Percentiles rank a stretch among this genome's conserved stretches.
These are phyloP conservation scores for Vigna radiata DNA, from an alignment of 306 rosid genomes.

Conservation along the genomic window DNA sequence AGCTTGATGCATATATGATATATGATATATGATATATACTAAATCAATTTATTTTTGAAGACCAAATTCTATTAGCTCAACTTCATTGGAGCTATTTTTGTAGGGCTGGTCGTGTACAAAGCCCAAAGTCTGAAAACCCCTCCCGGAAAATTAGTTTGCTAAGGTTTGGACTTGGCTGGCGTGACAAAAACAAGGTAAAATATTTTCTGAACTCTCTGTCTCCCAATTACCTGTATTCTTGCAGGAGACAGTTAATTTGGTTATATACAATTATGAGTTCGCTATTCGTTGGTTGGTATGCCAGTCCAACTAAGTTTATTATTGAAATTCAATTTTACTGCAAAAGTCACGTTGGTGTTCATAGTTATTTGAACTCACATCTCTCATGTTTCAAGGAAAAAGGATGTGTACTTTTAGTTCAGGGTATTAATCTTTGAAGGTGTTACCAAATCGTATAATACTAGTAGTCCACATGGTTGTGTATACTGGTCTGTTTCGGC, in stretches of 20 bases:
- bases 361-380: no score
- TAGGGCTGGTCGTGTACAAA: constrained; percentile 55
- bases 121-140: constrained; percentile 52
- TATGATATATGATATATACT: neutral
- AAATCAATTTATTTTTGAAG: neutral
- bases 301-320: constrained; percentile 23
- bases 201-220: constrained; percentile 23
- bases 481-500: constrained; percentile 3
- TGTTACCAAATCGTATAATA: constrained; percentile 14
- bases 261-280: constrained; percentile 19
- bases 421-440: constrained; percentile 18
- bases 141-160: constrained; percentile 66
- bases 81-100: constrained; percentile 48
- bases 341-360: neutral
- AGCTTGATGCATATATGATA: constrained; percentile 29
- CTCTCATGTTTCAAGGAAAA: constrained; percentile 10
- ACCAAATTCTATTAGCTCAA: constrained; percentile 30
- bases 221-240: constrained; percentile 29
- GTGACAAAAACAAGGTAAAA: constrained; percentile 85
- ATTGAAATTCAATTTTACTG: constrained; percentile 14
- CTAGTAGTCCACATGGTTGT: constrained; percentile 20
- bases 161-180: constrained; percentile 92
- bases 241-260: constrained; percentile 2
- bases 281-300: neutral
- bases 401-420: constrained; percentile 5